Percentiles rank a stretch among this genome's conserved stretches.
These are phyloP conservation scores for Phytopythium chamaehyphon DNA, from an alignment of 352 stramenopile genomes.

Conservation along the genomic window DNA sequence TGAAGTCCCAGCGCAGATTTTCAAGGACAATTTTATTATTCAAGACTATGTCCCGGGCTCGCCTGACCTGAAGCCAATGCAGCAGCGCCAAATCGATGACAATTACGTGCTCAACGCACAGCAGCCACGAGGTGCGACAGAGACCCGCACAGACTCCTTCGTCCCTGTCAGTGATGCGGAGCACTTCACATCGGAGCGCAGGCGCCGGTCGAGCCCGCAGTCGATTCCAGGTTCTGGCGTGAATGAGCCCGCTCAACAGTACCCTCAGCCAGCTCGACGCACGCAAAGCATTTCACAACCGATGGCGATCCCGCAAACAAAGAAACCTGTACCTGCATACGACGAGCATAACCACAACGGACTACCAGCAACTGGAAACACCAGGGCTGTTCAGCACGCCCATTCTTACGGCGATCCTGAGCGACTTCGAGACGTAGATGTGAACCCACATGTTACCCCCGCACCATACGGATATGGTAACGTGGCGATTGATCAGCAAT, in stretches of 20 bases:
- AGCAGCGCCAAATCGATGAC: not conserved
- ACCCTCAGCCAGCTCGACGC: slow-evolving; percentile 12
- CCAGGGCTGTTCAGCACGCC: slow-evolving; percentile 43
- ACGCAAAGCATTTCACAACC: slow-evolving; percentile 59
- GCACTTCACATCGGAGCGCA: slow-evolving; percentile 20
- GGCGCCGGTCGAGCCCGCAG: slow-evolving; percentile 37
- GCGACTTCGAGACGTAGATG: slow-evolving; percentile 29
- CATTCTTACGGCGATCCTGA: slow-evolving; percentile 71
- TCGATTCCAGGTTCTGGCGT: slow-evolving; percentile 17
- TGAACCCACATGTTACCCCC: slow-evolving; percentile 63
- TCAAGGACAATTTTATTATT: slow-evolving; percentile 81
- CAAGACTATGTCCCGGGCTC: slow-evolving; percentile 80
- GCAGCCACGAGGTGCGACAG: slow-evolving; percentile 10
- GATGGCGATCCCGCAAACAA: slow-evolving; percentile 73
- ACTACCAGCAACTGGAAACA: slow-evolving; percentile 12
- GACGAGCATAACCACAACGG: slow-evolving; percentile 16
- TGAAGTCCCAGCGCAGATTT: slow-evolving; percentile 34
- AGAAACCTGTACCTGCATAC: slow-evolving; percentile 25
- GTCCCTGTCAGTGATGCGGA: slow-evolving; percentile 29
- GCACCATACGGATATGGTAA: slow-evolving; percentile 78
- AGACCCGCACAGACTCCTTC: slow-evolving; percentile 28
- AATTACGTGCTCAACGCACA: slow-evolving; percentile 1
- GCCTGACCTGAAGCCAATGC: slow-evolving; percentile 31
- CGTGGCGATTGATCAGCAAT: slow-evolving; percentile 49
- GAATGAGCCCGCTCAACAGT: slow-evolving; percentile 7